phyloP scores from a whole-genome alignment of 2,329 filamentous ascomycete species.

The Trichoderma hamatum region DNA sequence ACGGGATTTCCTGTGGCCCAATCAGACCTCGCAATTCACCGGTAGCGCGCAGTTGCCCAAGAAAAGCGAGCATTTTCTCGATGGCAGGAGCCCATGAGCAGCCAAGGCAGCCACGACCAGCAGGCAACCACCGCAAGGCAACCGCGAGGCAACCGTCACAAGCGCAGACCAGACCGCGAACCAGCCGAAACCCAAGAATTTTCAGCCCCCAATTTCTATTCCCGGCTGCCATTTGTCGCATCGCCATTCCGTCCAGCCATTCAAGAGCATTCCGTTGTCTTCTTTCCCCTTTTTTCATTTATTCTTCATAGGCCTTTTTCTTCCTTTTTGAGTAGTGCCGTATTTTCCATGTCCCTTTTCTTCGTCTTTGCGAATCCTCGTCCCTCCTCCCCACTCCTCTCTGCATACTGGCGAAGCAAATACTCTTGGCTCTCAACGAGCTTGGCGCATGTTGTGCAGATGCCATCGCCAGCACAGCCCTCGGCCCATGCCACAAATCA shows the following conservation, averaged over 20 bases:
- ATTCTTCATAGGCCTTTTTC: neutral
- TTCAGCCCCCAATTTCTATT: neutral
- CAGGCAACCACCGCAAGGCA: conserved; percentile 22
- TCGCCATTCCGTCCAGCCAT: neutral
- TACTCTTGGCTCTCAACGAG: neutral
- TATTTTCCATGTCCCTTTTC: neutral
- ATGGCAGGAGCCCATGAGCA: neutral
- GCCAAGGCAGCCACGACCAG: conserved; percentile 17
- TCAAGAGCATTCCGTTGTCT: too few relatives aligned
- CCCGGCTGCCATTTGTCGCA: neutral
- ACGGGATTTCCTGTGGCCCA: conserved; percentile 7
- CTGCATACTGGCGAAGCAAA: neutral
- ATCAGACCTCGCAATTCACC: conserved; percentile 21
- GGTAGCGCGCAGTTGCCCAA: neutral
- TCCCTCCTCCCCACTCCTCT: neutral
- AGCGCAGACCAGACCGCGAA: neutral
- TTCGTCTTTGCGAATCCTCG: too few relatives aligned
- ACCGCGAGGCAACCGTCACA: conserved; percentile 14
- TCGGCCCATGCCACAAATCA: neutral
- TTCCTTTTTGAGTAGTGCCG: neutral
- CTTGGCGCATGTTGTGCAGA: conserved; percentile 8
- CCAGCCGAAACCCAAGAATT: conserved; percentile 23
- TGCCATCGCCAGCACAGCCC: conserved; percentile 14
- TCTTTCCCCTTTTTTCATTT: neutral
- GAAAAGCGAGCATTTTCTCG: neutral